Conservation (phyloP, 163 green algal genomes). For the Volvox carteri region DNA sequence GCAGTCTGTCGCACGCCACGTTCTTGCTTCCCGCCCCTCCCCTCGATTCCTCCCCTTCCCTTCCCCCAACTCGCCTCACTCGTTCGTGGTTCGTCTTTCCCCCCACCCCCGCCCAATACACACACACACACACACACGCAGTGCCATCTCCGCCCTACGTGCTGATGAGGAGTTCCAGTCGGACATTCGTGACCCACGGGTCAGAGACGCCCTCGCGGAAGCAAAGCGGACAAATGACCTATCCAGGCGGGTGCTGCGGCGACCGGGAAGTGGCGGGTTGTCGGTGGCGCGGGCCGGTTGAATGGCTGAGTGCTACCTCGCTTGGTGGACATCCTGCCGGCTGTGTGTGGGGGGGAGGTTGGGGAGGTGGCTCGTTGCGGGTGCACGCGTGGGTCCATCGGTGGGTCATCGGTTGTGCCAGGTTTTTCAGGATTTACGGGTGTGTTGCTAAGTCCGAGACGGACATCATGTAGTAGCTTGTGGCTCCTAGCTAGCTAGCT, state of each 20-base stretch:
- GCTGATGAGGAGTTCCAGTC: constrained; percentile 50
- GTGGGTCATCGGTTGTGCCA: too few relatives aligned
- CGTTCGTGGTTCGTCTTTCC: too few relatives aligned
- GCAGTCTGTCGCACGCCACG: too few relatives aligned
- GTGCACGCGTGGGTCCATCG: too few relatives aligned
- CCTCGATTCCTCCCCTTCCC: too few relatives aligned
- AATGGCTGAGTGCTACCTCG: neutral
- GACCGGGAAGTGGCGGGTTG: neutral
- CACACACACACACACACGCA: neutral
- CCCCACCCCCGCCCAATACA: neutral
- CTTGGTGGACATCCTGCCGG: neutral
- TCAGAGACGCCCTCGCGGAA: constrained; percentile 29
- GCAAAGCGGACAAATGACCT: constrained; percentile 34
- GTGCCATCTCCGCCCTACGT: constrained; percentile 15
- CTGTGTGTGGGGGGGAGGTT: neutral
- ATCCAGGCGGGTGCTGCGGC: constrained; percentile 10
- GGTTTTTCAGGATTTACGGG: too few relatives aligned
- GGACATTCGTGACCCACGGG: constrained; percentile 28
- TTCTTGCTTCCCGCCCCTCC: too few relatives aligned
- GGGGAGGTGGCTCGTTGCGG: too few relatives aligned
- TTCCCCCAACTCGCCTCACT: too few relatives aligned
- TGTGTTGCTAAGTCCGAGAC: too few relatives aligned
- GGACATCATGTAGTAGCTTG: too few relatives aligned
- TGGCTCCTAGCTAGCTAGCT: too few relatives aligned
- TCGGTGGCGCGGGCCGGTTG: neutral